Evolutionary conservation across 352 stramenopile genomes (phyloP).

Genomic region (Globisporangium heterothallicum): DNA sequence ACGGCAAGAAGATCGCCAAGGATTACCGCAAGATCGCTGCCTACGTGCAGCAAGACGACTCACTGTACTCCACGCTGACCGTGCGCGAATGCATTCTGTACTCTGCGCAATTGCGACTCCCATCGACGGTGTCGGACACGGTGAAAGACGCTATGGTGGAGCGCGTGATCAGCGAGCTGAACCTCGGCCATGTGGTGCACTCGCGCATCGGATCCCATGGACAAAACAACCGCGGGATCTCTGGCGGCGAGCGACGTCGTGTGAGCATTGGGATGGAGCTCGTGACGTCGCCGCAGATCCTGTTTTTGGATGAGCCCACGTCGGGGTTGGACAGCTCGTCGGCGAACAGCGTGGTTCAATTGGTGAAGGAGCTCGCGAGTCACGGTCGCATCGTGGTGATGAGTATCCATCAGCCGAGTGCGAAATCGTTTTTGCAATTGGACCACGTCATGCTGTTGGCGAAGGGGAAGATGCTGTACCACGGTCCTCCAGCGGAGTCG

Average conservation of each 20-base stretch:
- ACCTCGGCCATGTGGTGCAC: conserved; percentile 60
- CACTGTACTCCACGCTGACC: conserved; percentile 73
- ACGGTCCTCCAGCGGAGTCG: conserved; percentile 37
- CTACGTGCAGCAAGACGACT: conserved; percentile 87
- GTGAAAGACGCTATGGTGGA: conserved; percentile 68
- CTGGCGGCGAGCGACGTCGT: conserved; percentile 89
- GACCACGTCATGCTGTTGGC: conserved; percentile 89
- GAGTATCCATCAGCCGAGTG: conserved; percentile 88
- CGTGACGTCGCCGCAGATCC: conserved; percentile 82
- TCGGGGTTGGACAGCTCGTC: conserved; percentile 89
- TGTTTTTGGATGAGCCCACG: conserved; percentile 91
- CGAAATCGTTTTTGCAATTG: conserved; percentile 86
- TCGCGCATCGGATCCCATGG: conserved; percentile 45
- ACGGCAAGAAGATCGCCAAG: conserved; percentile 46
- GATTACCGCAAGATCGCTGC: conserved; percentile 71
- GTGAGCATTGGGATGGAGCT: conserved; percentile 93
- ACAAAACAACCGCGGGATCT: conserved; percentile 84
- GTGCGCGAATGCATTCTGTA: conserved; percentile 83
- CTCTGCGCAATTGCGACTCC: conserved; percentile 72
- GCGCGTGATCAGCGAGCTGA: conserved; percentile 63
- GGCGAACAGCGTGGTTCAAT: conserved; percentile 87
- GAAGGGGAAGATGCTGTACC: conserved; percentile 69
- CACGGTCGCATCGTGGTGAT: conserved; percentile 78
- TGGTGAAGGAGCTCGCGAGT: conserved; percentile 82
- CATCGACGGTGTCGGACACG: conserved; percentile 33